Evolutionary conservation across 2,329 filamentous ascomycete species (phyloP).

Genomic region (Microsporum ferrugineum): DNA sequence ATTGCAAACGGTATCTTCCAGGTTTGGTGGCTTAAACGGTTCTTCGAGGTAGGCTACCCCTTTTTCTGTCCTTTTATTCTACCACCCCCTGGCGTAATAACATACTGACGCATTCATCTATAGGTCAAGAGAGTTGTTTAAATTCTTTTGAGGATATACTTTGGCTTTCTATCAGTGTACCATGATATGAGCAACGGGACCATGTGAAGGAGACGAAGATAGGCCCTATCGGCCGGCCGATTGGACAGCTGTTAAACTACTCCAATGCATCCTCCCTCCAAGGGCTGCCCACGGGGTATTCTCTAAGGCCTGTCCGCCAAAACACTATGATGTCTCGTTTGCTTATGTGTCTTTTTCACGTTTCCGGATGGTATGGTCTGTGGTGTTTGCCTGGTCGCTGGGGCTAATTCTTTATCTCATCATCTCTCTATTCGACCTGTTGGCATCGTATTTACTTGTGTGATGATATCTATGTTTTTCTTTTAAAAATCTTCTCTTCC

Average conservation of each 20-base stretch:
- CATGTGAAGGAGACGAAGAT: not conserved
- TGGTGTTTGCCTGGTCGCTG: not conserved
- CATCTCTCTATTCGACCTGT: not conserved
- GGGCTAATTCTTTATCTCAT: not conserved
- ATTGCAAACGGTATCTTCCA: conserved; percentile 92
- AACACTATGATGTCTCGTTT: not conserved
- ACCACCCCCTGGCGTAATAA: not conserved
- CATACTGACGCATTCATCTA: conserved; percentile 11
- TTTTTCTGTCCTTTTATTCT: conserved; percentile 8
- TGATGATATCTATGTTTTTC: conserved; percentile 1
- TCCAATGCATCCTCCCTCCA: not conserved
- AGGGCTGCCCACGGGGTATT: not conserved
- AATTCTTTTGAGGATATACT: conserved; percentile 11
- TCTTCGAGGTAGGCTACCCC: conserved; percentile 63
- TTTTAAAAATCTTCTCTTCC: not conserved
- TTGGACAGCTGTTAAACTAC: not conserved
- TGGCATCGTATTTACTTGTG: not conserved
- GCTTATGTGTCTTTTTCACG: not conserved
- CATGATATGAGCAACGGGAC: not conserved
- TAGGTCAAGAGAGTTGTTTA: conserved; percentile 40
- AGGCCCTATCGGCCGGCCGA: not conserved
- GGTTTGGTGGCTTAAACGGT: conserved; percentile 98
- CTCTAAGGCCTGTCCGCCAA: not conserved
- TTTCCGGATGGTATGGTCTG: not conserved
- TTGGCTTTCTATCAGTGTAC: not conserved